Percentiles rank a stretch among this genome's conserved stretches.
These are phyloP conservation scores for Dactylellina parvicollis DNA, from an alignment of 2,329 filamentous ascomycete genomes.

Conservation along the genomic window DNA sequence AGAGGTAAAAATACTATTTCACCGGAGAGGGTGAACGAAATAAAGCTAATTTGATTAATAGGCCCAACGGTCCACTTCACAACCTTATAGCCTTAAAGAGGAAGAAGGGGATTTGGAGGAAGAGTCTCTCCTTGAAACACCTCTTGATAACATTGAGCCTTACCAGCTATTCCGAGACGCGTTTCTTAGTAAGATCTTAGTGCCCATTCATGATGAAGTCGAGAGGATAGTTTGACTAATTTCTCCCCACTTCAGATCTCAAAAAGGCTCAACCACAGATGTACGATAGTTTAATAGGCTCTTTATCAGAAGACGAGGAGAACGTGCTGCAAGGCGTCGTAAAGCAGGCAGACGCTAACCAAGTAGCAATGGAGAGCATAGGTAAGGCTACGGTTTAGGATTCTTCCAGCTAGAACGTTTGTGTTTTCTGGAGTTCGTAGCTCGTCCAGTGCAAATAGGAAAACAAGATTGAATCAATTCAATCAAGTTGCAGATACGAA, in stretches of 20 bases:
- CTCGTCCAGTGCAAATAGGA: neutral
- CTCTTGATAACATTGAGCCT: slow-evolving; percentile 92
- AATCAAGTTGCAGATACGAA: neutral
- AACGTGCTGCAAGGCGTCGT: slow-evolving; percentile 81
- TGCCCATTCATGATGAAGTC: neutral
- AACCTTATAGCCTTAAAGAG: slow-evolving; percentile 64
- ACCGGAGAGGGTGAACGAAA: neutral
- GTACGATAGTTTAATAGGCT: slow-evolving; percentile 81
- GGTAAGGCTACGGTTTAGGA: slow-evolving; percentile 60
- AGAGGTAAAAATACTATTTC: slow-evolving; percentile 21
- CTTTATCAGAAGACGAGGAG: slow-evolving; percentile 82
- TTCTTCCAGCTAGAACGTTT: neutral
- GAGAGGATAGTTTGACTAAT: slow-evolving; percentile 57
- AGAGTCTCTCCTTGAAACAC: slow-evolving; percentile 89
- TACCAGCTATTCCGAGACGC: slow-evolving; percentile 88
- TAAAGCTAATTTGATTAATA: slow-evolving; percentile 59
- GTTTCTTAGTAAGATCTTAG: slow-evolving; percentile 74
- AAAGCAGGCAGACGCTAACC: slow-evolving; percentile 67
- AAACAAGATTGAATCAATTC: neutral
- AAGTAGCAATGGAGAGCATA: slow-evolving; percentile 64
- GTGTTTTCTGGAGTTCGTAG: neutral
- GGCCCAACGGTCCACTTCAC: slow-evolving; percentile 83
- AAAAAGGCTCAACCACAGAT: slow-evolving; percentile 91
- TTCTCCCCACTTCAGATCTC: slow-evolving; percentile 69
- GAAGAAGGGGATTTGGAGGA: slow-evolving; percentile 91